Evolutionary conservation across 441 rosid species (phyloP).

Genomic region (Pelargonium fulgidum): DNA sequence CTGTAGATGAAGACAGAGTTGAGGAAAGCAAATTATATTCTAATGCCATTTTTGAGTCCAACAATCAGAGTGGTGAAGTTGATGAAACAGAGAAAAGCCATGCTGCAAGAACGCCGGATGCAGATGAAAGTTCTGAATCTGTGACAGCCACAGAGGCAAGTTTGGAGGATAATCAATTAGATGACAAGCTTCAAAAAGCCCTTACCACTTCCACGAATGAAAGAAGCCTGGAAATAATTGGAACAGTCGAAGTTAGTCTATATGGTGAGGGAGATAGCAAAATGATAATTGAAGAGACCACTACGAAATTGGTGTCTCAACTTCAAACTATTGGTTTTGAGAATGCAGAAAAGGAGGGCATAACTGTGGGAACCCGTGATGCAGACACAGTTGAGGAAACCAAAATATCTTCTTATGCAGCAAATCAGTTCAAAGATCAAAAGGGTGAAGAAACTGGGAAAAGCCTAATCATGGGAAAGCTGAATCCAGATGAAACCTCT

Average conservation of each 20-base stretch:
- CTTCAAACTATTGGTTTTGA: constrained; percentile 12
- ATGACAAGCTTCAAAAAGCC: constrained; percentile 4
- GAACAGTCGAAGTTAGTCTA: constrained; percentile 1
- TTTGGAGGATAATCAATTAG: constrained; percentile 6
- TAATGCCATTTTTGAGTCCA: constrained; percentile 15
- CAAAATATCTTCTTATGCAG: constrained; percentile 11
- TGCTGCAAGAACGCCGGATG: constrained; percentile 16
- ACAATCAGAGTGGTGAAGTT: constrained; percentile 14
- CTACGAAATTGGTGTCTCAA: constrained; percentile 4
- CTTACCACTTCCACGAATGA: constrained; percentile 4
- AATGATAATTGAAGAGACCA: constrained; percentile 5
- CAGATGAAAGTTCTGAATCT: constrained; percentile 4
- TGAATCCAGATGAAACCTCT: constrained; percentile 3
- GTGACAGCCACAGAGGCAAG: constrained; percentile 5
- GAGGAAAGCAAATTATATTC: constrained; percentile 19
- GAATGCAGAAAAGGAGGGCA: constrained; percentile 18
- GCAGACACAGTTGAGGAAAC: constrained; percentile 19
- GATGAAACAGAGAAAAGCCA: constrained; percentile 13
- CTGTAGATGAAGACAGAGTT: constrained; percentile 4
- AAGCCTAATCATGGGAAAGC: constrained; percentile 9
- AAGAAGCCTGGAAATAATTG: constrained; percentile 8
- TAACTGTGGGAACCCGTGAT: constrained; percentile 8
- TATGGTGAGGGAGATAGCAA: not conserved
- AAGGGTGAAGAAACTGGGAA: constrained; percentile 8
- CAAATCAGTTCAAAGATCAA: constrained; percentile 13